Evolutionary conservation across 805 yeast genomes (phyloP).

Genomic region (Brettanomyces bruxellensis): DNA sequence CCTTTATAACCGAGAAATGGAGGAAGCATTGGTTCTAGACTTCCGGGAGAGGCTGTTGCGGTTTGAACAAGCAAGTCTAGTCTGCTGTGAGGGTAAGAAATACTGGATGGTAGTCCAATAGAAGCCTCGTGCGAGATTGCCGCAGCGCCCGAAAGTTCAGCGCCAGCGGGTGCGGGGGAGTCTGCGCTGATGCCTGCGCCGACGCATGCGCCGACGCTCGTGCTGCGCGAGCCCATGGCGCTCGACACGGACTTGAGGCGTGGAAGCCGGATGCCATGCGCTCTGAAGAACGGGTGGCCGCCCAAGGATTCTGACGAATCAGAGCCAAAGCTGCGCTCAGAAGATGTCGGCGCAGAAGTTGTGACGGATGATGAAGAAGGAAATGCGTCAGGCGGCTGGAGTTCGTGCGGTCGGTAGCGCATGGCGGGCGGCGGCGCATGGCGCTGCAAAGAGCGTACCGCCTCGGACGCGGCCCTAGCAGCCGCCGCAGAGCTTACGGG

Average conservation of each 20-base stretch:
- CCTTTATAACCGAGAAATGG: background rate
- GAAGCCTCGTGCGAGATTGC: too few species aligned
- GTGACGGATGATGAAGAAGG: background rate
- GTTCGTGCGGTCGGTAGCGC: background rate
- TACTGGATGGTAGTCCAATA: too few species aligned
- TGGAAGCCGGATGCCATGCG: too few species aligned
- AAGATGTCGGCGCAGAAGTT: background rate
- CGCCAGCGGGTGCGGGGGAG: too few species aligned
- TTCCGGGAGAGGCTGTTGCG: slow-evolving; percentile 15
- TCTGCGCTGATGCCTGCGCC: too few species aligned
- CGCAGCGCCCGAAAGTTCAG: too few species aligned
- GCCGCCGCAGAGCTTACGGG: background rate
- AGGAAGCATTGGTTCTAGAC: slow-evolving; percentile 4
- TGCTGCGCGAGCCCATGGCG: too few species aligned
- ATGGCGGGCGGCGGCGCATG: background rate
- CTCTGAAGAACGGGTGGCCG: too few species aligned
- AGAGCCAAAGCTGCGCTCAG: too few species aligned
- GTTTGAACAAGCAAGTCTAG: slow-evolving; percentile 24
- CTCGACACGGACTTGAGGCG: too few species aligned
- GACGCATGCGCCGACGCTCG: too few species aligned
- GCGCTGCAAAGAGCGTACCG: background rate
- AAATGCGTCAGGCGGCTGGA: background rate
- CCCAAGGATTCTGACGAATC: too few species aligned
- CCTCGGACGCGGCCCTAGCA: background rate
- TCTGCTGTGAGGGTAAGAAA: slow-evolving; percentile 9